Percentiles rank a stretch among this genome's conserved stretches.
Evolutionary conservation across 306 rosid species (phyloP).

Genomic region (Cucurbita moschata): DNA sequence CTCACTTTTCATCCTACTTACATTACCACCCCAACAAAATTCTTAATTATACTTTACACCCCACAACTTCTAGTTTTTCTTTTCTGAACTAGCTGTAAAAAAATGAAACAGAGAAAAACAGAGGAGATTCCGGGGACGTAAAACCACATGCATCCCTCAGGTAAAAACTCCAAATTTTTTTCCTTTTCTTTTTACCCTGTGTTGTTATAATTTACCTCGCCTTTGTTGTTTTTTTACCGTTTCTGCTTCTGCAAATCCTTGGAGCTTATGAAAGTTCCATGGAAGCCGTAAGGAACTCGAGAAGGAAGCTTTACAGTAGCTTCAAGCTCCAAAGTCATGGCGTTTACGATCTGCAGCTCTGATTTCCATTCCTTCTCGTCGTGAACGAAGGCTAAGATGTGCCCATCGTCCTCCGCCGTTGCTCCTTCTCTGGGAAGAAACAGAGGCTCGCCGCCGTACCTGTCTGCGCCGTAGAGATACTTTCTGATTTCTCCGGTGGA

Average conservation of each 20-base stretch:
- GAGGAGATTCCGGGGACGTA: constrained; percentile 70
- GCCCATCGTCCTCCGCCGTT: constrained; percentile 54
- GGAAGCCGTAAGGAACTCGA: constrained; percentile 88
- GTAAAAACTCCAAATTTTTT: constrained; percentile 25
- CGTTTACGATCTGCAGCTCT: constrained; percentile 60
- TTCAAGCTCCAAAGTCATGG: constrained; percentile 50
- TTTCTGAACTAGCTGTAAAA: neutral
- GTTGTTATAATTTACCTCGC: neutral
- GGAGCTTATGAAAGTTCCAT: constrained; percentile 70
- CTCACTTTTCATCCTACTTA: constrained; percentile 21
- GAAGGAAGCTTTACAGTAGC: constrained; percentile 73
- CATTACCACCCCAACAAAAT: neutral
- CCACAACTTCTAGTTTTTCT: neutral
- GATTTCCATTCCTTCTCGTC: constrained; percentile 83
- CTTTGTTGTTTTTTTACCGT: neutral
- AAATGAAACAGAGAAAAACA: neutral
- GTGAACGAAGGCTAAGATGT: constrained; percentile 70
- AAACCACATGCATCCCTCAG: constrained; percentile 57
- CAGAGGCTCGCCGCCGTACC: constrained; percentile 86
- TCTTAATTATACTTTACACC: constrained; percentile 1
- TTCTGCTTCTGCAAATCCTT: constrained; percentile 51
- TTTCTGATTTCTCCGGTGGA: constrained; percentile 37
- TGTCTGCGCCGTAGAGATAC: constrained; percentile 42
- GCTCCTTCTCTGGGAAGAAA: constrained; percentile 42
- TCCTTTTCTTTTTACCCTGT: neutral